These are phyloP conservation scores for Geranomyces variabilis DNA, from an alignment of 192 early-diverging fungal genomes.

Conservation along the genomic window DNA sequence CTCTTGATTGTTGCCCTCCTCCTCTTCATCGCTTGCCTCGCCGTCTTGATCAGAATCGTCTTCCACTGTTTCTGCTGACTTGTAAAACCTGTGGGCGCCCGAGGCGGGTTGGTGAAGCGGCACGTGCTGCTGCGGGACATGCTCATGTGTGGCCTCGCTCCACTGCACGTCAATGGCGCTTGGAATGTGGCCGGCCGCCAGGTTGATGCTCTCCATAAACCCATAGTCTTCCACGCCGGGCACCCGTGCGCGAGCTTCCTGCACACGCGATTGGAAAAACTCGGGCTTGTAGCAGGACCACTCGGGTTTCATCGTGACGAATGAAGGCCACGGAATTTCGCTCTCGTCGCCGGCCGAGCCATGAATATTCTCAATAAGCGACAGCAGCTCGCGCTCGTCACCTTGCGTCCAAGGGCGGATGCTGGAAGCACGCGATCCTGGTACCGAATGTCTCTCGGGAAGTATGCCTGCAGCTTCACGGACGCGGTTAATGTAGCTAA, in stretches of 20 bases:
- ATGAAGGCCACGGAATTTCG: conserved; percentile 6
- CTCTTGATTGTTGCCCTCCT: too few relatives aligned
- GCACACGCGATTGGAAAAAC: neutral
- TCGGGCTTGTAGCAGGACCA: neutral
- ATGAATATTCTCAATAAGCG: conserved; percentile 6
- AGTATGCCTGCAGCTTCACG: neutral
- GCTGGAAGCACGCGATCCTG: too few relatives aligned
- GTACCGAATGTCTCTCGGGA: neutral
- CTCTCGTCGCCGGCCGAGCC: conserved; percentile 1
- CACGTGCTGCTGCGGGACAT: too few relatives aligned
- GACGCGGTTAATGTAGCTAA: neutral
- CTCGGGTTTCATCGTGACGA: neutral
- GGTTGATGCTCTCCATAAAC: conserved; percentile 7
- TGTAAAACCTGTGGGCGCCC: too few relatives aligned
- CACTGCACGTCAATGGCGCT: too few relatives aligned
- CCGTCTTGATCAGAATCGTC: too few relatives aligned
- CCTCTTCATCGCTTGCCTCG: too few relatives aligned
- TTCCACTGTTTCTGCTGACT: too few relatives aligned
- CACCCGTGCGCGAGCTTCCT: conserved; percentile 8
- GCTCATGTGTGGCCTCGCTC: too few relatives aligned
- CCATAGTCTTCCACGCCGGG: neutral
- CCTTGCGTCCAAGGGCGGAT: conserved; percentile 4
- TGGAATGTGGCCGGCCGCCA: too few relatives aligned
- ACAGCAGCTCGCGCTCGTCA: conserved; percentile 14
- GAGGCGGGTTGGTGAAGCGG: too few relatives aligned